Evolutionary conservation across 129 eudicot genomes (phyloP).

Genomic region (Centella asiatica): DNA sequence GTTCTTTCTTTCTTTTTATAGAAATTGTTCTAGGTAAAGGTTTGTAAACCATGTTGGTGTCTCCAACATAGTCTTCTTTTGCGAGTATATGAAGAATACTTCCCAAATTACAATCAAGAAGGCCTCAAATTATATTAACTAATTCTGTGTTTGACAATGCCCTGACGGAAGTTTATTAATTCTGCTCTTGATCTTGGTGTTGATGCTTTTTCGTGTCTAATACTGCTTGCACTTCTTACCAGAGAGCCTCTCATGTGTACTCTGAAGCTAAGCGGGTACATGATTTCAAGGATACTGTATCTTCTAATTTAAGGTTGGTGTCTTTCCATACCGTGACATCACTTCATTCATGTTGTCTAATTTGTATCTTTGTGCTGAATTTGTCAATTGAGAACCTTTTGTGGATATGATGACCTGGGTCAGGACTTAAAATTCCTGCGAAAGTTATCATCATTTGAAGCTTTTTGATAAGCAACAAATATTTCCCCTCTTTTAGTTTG

Average conservation of each 20-base stretch:
- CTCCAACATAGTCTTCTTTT: no score
- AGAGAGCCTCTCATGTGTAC: constrained; percentile 67
- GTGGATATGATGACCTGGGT: not conserved
- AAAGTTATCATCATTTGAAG: not conserved
- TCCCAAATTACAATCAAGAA: no score
- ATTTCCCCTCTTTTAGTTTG: no score
- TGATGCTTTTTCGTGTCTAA: not conserved
- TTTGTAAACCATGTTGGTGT: no score
- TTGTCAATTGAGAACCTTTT: no score
- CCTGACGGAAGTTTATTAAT: not conserved
- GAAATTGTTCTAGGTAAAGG: no score
- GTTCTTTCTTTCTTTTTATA: no score
- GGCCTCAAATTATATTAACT: no score
- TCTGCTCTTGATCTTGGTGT: not conserved
- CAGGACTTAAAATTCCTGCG: not conserved
- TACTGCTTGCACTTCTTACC: constrained; percentile 2
- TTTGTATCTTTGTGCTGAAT: constrained; percentile 1
- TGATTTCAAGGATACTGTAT: constrained; percentile 52
- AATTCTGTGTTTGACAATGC: no score
- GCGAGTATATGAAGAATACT: no score
- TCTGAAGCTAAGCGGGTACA: constrained; percentile 67
- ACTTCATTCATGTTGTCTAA: not conserved
- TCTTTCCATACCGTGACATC: not conserved
- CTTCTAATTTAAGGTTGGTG: constrained; percentile 36
- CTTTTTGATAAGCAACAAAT: no score